Conservation (phyloP, 2,329 filamentous ascomycete species). For the Berkeleyomyces rouxiae region DNA sequence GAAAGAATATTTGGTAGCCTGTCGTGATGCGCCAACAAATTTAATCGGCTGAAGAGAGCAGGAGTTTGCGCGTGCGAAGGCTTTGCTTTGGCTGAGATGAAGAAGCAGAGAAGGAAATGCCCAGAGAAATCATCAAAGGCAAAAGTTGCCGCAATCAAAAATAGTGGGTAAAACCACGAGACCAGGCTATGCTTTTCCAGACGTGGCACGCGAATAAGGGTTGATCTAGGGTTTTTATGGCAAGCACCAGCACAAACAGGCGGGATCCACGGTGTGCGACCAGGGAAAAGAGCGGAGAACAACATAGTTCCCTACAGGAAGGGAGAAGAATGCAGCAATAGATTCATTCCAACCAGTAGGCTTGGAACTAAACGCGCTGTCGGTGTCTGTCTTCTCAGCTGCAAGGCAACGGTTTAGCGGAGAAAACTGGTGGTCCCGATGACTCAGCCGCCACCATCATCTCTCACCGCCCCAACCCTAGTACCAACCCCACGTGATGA, state of each 20-base stretch:
- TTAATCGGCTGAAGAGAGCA: no score
- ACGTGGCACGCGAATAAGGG: not conserved
- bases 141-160: no score
- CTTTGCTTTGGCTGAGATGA: no score
- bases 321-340: not conserved
- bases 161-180: not conserved
- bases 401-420: not conserved
- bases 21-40: no score
- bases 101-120: not conserved
- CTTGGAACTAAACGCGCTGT: not conserved
- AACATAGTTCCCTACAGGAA: not conserved
- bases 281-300: not conserved
- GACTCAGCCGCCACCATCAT: not conserved
- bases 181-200: not conserved
- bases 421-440: not conserved
- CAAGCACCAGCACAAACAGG: not conserved
- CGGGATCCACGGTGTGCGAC: not conserved
- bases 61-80: no score
- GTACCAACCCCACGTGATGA: not conserved
- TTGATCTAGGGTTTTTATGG: not conserved
- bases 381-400: not conserved
- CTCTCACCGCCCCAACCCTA: not conserved
- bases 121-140: no score
- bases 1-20: not conserved
- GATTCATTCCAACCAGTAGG: not conserved